Evolutionary conservation across 2,329 filamentous ascomycete species (phyloP).

Genomic region (Xylariaceae sp.): DNA sequence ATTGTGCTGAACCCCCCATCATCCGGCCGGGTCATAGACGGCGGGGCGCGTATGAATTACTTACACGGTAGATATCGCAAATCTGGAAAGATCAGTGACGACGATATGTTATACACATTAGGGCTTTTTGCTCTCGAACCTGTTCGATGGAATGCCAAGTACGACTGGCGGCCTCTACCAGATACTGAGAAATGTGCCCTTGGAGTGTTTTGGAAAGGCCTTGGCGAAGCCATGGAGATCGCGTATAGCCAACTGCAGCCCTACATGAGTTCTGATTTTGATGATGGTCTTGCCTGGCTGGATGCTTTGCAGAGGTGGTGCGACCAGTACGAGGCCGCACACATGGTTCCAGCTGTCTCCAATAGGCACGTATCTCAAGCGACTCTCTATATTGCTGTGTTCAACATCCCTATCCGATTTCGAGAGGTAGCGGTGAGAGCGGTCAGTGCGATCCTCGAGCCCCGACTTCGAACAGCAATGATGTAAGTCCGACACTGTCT

Average conservation of each 20-base stretch:
- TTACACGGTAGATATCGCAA: slow-evolving; percentile 10
- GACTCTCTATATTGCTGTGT: too few relatives aligned
- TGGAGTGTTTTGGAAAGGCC: slow-evolving; percentile 6
- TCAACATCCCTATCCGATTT: too few relatives aligned
- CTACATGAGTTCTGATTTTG: neutral
- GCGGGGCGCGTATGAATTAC: too few relatives aligned
- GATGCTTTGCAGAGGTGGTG: slow-evolving; percentile 10
- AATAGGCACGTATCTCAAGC: too few relatives aligned
- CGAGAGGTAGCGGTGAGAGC: too few relatives aligned
- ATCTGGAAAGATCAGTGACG: slow-evolving; percentile 9
- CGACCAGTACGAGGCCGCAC: slow-evolving; percentile 3
- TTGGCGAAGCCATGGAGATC: slow-evolving; percentile 7
- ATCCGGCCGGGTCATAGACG: too few relatives aligned
- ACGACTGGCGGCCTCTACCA: slow-evolving; percentile 6
- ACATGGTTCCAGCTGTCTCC: too few relatives aligned
- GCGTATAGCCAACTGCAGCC: slow-evolving; percentile 3
- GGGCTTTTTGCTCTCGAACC: slow-evolving; percentile 5
- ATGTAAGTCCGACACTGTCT: too few relatives aligned
- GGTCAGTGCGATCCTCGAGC: too few relatives aligned
- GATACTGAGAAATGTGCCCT: slow-evolving; percentile 7
- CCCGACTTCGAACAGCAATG: too few relatives aligned
- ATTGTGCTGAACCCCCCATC: too few relatives aligned
- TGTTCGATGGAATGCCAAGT: slow-evolving; percentile 4
- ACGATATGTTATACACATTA: slow-evolving; percentile 11
- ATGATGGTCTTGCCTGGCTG: slow-evolving; percentile 10